Evolutionary conservation across 495 filamentous ascomycete species (phyloP).

Genomic region (Penicillium ucsense): DNA sequence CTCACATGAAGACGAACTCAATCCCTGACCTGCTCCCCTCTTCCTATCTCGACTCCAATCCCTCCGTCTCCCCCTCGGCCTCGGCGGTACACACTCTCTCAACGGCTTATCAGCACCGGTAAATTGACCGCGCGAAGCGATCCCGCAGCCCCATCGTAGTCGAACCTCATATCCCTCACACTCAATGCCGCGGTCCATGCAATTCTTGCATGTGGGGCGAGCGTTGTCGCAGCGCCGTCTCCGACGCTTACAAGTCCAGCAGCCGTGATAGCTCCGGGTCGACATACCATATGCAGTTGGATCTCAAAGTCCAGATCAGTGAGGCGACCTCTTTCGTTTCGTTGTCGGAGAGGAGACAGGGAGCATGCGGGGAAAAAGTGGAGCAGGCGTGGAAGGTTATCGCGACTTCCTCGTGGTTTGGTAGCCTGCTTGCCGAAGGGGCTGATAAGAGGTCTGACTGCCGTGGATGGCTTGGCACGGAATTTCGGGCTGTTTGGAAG

Average conservation of each 20-base stretch:
- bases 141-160: constrained; percentile 26
- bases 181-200: constrained; percentile 14
- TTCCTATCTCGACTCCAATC: constrained; percentile 20
- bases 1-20: too few relatives aligned
- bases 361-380: too few relatives aligned
- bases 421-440: too few relatives aligned
- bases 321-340: too few relatives aligned
- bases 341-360: too few relatives aligned
- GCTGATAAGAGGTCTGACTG: too few relatives aligned
- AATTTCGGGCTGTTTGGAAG: too few relatives aligned
- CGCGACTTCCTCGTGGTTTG: too few relatives aligned
- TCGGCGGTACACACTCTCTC: constrained; percentile 12
- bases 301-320: too few relatives aligned
- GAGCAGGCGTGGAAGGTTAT: too few relatives aligned
- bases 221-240: constrained; percentile 23
- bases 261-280: constrained; percentile 26
- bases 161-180: constrained; percentile 32
- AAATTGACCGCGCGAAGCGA: constrained; percentile 28
- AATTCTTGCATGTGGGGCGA: constrained; percentile 19
- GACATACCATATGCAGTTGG: constrained; percentile 19
- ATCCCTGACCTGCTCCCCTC: not conserved
- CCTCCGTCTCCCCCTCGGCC: constrained; percentile 19
- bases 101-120: constrained; percentile 27
- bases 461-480: too few relatives aligned
- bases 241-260: constrained; percentile 32